Conservation (phyloP, 179 eudicot genomes). For the Beta macrorhiza region DNA sequence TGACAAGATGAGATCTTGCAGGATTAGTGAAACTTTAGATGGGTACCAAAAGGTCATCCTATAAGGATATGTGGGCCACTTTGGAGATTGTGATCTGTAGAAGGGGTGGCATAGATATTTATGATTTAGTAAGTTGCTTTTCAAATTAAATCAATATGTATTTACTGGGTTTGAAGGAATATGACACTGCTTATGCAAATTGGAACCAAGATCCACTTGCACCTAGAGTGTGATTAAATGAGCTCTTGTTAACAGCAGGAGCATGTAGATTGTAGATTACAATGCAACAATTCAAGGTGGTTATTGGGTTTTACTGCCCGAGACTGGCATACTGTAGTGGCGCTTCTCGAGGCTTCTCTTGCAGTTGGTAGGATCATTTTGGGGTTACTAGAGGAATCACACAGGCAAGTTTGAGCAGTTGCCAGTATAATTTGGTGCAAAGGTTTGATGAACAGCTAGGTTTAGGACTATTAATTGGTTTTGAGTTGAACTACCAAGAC, state of each 20-base stretch:
- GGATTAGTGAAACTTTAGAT: not conserved
- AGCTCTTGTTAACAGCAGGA: not conserved
- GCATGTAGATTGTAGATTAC: not conserved
- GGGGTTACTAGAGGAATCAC: not conserved
- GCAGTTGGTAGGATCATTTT: not conserved
- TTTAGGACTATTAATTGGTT: not conserved
- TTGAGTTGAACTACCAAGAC: not conserved
- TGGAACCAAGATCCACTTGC: constrained; percentile 6
- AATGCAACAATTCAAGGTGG: not conserved
- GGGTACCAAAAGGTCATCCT: not conserved
- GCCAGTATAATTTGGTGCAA: not conserved
- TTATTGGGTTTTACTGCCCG: not conserved
- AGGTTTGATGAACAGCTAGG: not conserved
- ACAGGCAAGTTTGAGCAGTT: not conserved
- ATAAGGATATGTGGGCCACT: not conserved
- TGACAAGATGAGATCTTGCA: not conserved
- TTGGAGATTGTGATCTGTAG: not conserved
- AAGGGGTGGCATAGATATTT: not conserved
- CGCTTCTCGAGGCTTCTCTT: not conserved
- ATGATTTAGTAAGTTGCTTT: not conserved
- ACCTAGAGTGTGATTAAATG: not conserved
- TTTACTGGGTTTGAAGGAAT: too few relatives aligned
- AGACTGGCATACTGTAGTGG: not conserved
- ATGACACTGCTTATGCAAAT: not conserved
- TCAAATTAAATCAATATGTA: not conserved